Percentiles rank a stretch among this genome's conserved stretches.
Evolutionary conservation across 768 basidiomycete genomes (phyloP).

Genomic region (Trametes punicea): DNA sequence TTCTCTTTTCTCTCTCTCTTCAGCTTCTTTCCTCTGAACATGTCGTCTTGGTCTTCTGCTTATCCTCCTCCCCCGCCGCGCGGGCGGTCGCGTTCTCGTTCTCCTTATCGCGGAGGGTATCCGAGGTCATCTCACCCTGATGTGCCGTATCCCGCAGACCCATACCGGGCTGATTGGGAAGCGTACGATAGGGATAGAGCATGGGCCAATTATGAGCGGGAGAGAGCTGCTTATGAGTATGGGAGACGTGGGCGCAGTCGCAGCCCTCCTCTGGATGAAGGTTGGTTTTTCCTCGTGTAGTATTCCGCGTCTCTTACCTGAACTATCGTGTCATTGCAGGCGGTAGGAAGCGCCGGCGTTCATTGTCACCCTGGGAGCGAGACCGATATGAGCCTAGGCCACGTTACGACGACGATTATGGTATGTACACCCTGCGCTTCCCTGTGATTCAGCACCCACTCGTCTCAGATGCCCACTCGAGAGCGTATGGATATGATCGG

Average conservation of each 20-base stretch:
- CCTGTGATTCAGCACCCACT: conserved; percentile 5
- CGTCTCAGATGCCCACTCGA: conserved; percentile 59
- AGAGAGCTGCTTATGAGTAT: conserved; percentile 66
- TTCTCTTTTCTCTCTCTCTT: conserved; percentile 53
- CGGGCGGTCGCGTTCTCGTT: conserved; percentile 82
- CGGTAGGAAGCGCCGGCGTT: conserved; percentile 78
- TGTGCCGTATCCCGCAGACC: conserved; percentile 51
- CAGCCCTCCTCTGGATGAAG: conserved; percentile 69
- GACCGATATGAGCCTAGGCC: conserved; percentile 82
- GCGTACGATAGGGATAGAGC: conserved; percentile 68
- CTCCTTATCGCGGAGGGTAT: conserved; percentile 55
- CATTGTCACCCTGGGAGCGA: conserved; percentile 75
- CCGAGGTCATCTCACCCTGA: conserved; percentile 58
- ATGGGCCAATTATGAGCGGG: conserved; percentile 65
- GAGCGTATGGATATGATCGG: conserved; percentile 60
- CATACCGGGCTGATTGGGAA: conserved; percentile 66
- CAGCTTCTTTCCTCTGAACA: conserved; percentile 53
- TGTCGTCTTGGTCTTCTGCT: conserved; percentile 72
- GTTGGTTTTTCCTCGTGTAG: conserved; percentile 34
- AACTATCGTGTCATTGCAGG: conserved; percentile 32
- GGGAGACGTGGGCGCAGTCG: conserved; percentile 71
- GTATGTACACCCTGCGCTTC: conserved; percentile 39
- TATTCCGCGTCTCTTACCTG: conserved; percentile 6
- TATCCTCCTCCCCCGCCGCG: conserved; percentile 64
- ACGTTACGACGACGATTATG: conserved; percentile 78